These are phyloP conservation scores for Zopfochytrium polystomum DNA, from an alignment of 371 early-diverging fungal genomes.

Conservation along the genomic window DNA sequence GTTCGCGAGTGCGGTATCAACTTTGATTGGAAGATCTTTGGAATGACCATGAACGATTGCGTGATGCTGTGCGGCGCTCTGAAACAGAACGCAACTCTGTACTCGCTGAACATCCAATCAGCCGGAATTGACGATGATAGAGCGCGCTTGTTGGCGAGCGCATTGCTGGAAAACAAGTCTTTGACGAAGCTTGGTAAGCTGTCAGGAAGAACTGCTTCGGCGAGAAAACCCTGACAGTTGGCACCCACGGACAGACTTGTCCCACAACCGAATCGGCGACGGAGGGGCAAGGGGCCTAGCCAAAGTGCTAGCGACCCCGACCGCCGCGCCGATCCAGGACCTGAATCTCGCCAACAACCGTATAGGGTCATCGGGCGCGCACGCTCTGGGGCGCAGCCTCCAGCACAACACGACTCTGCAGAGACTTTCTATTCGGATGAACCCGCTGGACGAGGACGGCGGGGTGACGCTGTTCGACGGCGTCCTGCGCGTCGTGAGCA, in stretches of 20 bases:
- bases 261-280: conserved; percentile 47
- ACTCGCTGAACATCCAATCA: conserved; percentile 30
- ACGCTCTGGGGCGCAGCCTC: conserved; percentile 34
- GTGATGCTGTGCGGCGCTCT: conserved; percentile 21
- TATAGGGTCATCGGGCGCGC: conserved; percentile 31
- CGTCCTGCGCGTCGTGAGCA: too few relatives aligned
- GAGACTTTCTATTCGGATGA: conserved; percentile 37
- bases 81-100: conserved; percentile 12
- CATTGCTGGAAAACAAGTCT: conserved; percentile 33
- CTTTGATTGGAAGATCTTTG: conserved; percentile 43
- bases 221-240: too few relatives aligned
- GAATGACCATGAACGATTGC: conserved; percentile 47
- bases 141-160: conserved; percentile 31
- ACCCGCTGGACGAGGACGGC: conserved; percentile 39
- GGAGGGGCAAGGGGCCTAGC: conserved; percentile 44
- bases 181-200: conserved; percentile 30
- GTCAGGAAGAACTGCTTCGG: too few relatives aligned
- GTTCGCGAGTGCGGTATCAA: conserved; percentile 48
- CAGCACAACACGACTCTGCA: conserved; percentile 29
- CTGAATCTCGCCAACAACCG: conserved; percentile 44
- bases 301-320: conserved; percentile 31
- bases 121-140: conserved; percentile 41
- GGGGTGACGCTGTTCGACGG: too few relatives aligned
- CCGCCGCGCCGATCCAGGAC: conserved; percentile 19
- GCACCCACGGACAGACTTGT: conserved; percentile 36